phyloP scores from a whole-genome alignment of 2,329 filamentous ascomycete species.

The Sarocladiaceae sp. region DNA sequence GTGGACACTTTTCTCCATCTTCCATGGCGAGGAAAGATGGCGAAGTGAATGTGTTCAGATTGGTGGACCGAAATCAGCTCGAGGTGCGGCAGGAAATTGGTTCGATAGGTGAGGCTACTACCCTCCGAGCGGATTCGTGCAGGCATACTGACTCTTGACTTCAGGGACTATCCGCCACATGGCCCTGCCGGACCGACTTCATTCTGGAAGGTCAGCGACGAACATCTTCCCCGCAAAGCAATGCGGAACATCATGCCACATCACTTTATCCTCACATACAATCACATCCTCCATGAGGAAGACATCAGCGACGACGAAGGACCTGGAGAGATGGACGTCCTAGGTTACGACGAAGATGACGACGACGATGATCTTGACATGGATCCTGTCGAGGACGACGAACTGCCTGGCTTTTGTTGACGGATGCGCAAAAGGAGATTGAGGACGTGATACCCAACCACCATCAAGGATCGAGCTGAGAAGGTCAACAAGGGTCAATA shows the following conservation, averaged over 20 bases:
- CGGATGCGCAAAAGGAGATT: constrained; percentile 20
- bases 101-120: constrained; percentile 60
- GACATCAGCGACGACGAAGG: constrained; percentile 18
- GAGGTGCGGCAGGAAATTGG: constrained; percentile 72
- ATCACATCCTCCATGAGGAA: constrained; percentile 14
- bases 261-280: constrained; percentile 26
- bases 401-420: constrained; percentile 20
- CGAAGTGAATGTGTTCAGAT: constrained; percentile 73
- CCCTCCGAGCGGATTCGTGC: not conserved
- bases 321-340: constrained; percentile 5
- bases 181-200: constrained; percentile 71
- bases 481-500: not conserved
- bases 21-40: constrained; percentile 65
- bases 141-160: not conserved
- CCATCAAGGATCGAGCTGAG: not conserved
- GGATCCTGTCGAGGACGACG: constrained; percentile 10
- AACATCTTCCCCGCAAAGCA: constrained; percentile 20
- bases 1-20: constrained; percentile 67
- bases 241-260: constrained; percentile 26
- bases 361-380: constrained; percentile 18
- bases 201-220: constrained; percentile 70
- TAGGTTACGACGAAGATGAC: constrained; percentile 25
- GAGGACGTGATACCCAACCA: constrained; percentile 12
- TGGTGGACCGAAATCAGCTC: constrained; percentile 59
- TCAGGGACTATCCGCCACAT: constrained; percentile 59